Percentiles rank a stretch among this genome's conserved stretches.
These are phyloP conservation scores for Jackrogersella minutella DNA, from an alignment of 495 filamentous ascomycete species.

Conservation along the genomic window DNA sequence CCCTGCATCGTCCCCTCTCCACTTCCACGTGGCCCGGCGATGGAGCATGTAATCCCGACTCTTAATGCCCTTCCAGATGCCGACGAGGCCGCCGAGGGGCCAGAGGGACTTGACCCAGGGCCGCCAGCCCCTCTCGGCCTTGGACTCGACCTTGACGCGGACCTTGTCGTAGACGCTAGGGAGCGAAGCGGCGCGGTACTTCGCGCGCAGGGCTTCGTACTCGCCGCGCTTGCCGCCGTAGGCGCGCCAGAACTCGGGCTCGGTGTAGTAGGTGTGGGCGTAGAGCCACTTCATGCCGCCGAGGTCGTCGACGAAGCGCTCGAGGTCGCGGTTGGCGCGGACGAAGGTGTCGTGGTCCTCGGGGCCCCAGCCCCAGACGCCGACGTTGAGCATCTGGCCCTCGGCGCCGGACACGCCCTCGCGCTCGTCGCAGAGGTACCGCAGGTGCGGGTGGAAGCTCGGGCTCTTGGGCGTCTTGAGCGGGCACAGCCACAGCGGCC, in stretches of 20 bases:
- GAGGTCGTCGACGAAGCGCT: constrained; percentile 67
- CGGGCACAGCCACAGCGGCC: constrained; percentile 69
- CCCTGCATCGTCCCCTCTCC: constrained; percentile 40
- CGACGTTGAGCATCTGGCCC: constrained; percentile 61
- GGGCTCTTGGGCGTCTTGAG: constrained; percentile 53
- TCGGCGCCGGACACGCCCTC: too few relatives aligned
- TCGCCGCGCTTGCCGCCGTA: constrained; percentile 56
- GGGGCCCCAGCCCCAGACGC: constrained; percentile 64
- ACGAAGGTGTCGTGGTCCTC: constrained; percentile 53
- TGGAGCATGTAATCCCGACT: constrained; percentile 64
- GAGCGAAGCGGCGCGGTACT: constrained; percentile 60
- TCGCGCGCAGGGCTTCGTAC: constrained; percentile 61
- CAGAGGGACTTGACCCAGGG: constrained; percentile 51
- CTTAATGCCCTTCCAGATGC: constrained; percentile 62
- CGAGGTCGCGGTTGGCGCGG: constrained; percentile 68
- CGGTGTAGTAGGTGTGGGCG: constrained; percentile 66
- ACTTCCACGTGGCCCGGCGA: constrained; percentile 61
- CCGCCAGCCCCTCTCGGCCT: constrained; percentile 37
- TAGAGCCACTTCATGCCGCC: constrained; percentile 72
- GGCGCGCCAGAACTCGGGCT: constrained; percentile 63
- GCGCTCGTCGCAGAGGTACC: not conserved
- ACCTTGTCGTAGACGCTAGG: constrained; percentile 68
- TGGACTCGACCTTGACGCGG: constrained; percentile 48
- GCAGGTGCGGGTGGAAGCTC: constrained; percentile 56
- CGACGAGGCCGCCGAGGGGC: constrained; percentile 64